Conservation (phyloP, 805 yeast genomes). For the Candida alai region DNA sequence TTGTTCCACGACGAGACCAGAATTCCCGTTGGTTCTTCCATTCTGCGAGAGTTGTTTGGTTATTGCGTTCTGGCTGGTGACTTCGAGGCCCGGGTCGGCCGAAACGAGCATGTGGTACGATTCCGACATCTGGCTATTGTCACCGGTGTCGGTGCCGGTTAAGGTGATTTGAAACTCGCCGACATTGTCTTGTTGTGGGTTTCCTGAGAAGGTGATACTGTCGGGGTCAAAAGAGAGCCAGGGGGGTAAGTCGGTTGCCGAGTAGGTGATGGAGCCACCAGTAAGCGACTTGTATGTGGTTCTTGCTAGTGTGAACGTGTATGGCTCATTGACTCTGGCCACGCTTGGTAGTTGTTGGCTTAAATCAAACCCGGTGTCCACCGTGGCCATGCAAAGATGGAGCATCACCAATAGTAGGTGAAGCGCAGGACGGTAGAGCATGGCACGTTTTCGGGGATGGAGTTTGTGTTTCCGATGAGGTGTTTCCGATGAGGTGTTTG, state of each 20-base stretch:
- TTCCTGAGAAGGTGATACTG: conserved; percentile 65
- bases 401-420: conserved; percentile 22
- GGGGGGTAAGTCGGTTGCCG: conserved; percentile 56
- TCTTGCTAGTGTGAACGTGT: conserved; percentile 62
- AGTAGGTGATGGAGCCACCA: conserved; percentile 47
- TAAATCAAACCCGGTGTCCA: conserved; percentile 72
- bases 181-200: conserved; percentile 48
- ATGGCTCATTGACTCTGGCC: conserved; percentile 64
- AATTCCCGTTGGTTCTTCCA: conserved; percentile 75
- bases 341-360: conserved; percentile 82
- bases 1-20: conserved; percentile 71
- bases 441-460: too few relatives aligned
- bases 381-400: conserved; percentile 50
- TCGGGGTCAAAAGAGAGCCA: conserved; percentile 75
- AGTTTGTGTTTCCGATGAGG: too few relatives aligned
- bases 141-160: conserved; percentile 62
- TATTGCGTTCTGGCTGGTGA: conserved; percentile 41
- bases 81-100: conserved; percentile 48
- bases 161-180: conserved; percentile 43
- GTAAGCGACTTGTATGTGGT: conserved; percentile 55
- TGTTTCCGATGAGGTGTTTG: not conserved
- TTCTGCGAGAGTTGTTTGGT: conserved; percentile 52
- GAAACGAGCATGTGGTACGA: conserved; percentile 62
- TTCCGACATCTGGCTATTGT: conserved; percentile 40
- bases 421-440: conserved; percentile 8